Evolutionary conservation across 257 asterid species (phyloP), one percentile per base, ranked within the genome.

Genomic region (Plantago elongata): DNA sequence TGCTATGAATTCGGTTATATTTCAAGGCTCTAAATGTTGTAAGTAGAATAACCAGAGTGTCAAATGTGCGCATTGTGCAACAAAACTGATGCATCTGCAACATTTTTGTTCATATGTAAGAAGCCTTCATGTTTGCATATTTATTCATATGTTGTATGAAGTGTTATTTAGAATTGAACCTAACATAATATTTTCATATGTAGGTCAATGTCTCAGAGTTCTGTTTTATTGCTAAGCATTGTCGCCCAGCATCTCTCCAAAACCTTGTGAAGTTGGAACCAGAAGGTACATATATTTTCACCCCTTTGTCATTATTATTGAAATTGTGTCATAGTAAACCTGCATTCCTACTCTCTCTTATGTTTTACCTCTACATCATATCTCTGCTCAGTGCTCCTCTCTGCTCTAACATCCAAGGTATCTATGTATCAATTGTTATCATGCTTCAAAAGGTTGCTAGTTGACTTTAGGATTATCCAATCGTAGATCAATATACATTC

Each of bases 121-220:
- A 1, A 22, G 27, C 4, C 40, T 34, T 3, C 40, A 34, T 34
- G 40, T 34, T 34, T 7, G 40, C 40, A 34, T 34, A 34, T 34
- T 34, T 7, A 34, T 7, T 34, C 40, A 34, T 34, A 5, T 34
- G 8, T 7, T 7, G 5, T 34, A 34, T 7, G 40, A 7, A 34
- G 8, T 34, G 8, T 34, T 34, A 34, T 34, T 34, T 34, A 0
- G 40, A 34, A 5, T 34, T 34, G 40, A 34, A 34, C 58, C 3
- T 46, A 10, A 64, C 43, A 8, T 51, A 13, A 27, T 2, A 62
- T 30, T 51, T 42, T 51, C 34, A 3, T 74, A 27, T 74, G 64
- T 37, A 89, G 96, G 87, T 89, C 37, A 10, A 1, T 60, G 99
- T 83, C 42, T 74, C 50, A 64, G 93, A 83, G 74, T 57, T 91